Percentiles rank a stretch among this genome's conserved stretches.
Evolutionary conservation across 306 rosid species (phyloP).

Genomic region (Astragalus membranaceus): DNA sequence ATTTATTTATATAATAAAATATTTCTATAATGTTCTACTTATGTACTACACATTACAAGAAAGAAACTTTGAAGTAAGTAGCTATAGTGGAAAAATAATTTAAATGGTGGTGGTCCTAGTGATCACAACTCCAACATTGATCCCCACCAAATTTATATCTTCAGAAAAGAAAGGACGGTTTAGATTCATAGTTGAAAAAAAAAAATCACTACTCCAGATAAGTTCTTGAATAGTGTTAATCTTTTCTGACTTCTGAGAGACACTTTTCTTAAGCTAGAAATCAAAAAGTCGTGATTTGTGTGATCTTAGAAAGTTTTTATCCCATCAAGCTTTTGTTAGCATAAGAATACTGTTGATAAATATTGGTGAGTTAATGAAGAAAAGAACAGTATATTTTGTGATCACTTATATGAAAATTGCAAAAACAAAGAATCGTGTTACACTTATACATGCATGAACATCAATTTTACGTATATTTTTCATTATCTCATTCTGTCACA

Average conservation of each 20-base stretch:
- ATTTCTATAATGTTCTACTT: conserved; percentile 13
- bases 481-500: neutral
- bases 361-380: neutral
- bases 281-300: conserved; percentile 19
- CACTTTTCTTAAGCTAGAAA: conserved; percentile 17
- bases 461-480: neutral
- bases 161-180: neutral
- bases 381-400: neutral
- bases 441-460: neutral
- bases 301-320: conserved; percentile 22
- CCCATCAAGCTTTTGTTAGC: conserved; percentile 14
- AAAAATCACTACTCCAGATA: conserved; percentile 10
- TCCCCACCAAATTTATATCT: conserved; percentile 17
- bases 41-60: neutral
- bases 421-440: neutral
- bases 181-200: conserved; percentile 6
- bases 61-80: conserved; percentile 21
- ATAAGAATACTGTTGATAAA: neutral
- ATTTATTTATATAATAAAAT: neutral
- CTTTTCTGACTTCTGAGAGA: conserved; percentile 18
- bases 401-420: neutral
- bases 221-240: conserved; percentile 21
- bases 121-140: conserved; percentile 33
- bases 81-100: conserved; percentile 1
- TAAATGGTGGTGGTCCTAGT: conserved; percentile 27